These are phyloP conservation scores for Jamesozyma jinghongensis DNA, from an alignment of 805 yeast genomes.

Conservation along the genomic window DNA sequence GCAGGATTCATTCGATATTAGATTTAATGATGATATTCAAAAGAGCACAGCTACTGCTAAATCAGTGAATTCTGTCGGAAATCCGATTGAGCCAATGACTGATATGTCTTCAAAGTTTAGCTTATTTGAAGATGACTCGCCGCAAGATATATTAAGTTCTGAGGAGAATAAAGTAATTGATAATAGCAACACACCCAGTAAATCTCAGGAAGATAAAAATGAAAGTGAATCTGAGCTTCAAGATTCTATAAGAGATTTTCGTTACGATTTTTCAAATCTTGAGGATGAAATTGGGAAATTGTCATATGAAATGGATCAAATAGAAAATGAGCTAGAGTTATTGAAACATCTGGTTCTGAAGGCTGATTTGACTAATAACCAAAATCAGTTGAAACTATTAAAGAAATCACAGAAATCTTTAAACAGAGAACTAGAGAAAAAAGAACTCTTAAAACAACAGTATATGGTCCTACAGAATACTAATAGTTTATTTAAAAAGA, in stretches of 20 bases:
- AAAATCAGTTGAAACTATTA: slow-evolving; percentile 57
- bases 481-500: slow-evolving; percentile 62
- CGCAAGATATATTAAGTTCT: no score
- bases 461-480: slow-evolving; percentile 76
- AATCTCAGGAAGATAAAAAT: no score
- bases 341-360: slow-evolving; percentile 61
- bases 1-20: not conserved
- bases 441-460: slow-evolving; percentile 71
- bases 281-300: slow-evolving; percentile 59
- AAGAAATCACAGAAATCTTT: slow-evolving; percentile 58
- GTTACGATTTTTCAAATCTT: slow-evolving; percentile 25
- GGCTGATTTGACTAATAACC: slow-evolving; percentile 77
- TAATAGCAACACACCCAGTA: no score
- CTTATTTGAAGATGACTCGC: no score
- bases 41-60: no score
- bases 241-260: not conserved
- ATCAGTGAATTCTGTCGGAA: no score
- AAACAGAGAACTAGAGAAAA: slow-evolving; percentile 60
- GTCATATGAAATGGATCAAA: slow-evolving; percentile 45
- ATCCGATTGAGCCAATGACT: no score
- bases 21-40: not conserved
- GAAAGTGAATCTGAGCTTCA: no score
- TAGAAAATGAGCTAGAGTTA: slow-evolving; percentile 54
- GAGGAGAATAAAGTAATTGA: no score
- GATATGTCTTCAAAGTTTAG: no score